Percentiles rank a stretch among this genome's conserved stretches.
phyloP scores from a whole-genome alignment of 2,329 filamentous ascomycete species.

The Alternaria sp. region DNA sequence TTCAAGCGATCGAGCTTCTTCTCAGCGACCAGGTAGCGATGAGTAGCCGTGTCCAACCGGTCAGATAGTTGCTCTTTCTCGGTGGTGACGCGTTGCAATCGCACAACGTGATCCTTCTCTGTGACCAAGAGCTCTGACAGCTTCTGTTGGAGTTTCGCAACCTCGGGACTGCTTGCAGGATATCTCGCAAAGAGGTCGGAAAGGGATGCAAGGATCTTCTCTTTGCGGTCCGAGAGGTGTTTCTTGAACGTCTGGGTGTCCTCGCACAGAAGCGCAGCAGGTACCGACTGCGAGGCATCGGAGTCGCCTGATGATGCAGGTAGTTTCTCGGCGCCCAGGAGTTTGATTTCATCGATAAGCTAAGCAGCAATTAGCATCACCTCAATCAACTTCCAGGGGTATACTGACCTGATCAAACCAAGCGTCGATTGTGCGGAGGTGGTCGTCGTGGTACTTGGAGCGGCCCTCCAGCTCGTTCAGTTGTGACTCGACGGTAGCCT shows the following conservation, averaged over 20 bases:
- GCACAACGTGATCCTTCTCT: constrained; percentile 80
- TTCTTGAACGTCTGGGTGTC: constrained; percentile 71
- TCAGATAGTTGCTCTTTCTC: constrained; percentile 88
- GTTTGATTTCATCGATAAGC: constrained; percentile 57
- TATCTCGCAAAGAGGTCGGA: constrained; percentile 67
- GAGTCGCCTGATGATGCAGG: constrained; percentile 27
- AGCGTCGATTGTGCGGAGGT: constrained; percentile 84
- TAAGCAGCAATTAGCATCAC: constrained; percentile 39
- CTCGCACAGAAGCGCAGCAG: constrained; percentile 62
- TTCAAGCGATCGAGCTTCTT: constrained; percentile 90
- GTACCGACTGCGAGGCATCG: constrained; percentile 50
- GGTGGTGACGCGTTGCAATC: constrained; percentile 74
- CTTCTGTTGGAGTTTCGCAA: constrained; percentile 74
- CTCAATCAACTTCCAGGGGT: constrained; percentile 8
- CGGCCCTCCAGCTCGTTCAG: constrained; percentile 81
- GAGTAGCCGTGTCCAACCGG: constrained; percentile 83
- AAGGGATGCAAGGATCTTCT: constrained; percentile 76
- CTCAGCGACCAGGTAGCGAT: constrained; percentile 93
- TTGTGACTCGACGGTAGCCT: constrained; percentile 78
- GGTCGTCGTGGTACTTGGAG: constrained; percentile 86
- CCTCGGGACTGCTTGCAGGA: constrained; percentile 66
- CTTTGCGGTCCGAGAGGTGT: constrained; percentile 78
- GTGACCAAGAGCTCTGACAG: constrained; percentile 76
- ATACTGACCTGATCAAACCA: constrained; percentile 89
- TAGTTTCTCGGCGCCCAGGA: constrained; percentile 49